phyloP scores from a whole-genome alignment of 2,329 filamentous ascomycete species.

The Colletotrichum australisinense region DNA sequence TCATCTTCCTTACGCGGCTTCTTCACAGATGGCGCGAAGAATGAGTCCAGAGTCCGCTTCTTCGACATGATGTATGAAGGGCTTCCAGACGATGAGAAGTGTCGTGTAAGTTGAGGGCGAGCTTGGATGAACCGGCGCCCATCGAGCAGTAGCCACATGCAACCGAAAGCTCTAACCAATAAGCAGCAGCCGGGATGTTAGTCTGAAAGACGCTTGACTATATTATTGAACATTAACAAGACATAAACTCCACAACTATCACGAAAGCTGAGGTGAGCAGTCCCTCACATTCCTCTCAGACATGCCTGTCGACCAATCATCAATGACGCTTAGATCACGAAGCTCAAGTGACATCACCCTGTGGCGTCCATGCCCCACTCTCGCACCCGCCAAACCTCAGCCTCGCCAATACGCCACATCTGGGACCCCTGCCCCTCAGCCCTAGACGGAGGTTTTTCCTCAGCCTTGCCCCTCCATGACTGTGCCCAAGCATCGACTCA shows the following conservation, averaged over 20 bases:
- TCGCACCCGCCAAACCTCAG: not conserved
- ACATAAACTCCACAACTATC: not conserved
- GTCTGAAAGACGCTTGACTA: not conserved
- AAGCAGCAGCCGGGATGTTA: not conserved
- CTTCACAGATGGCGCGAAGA: slow-evolving; percentile 68
- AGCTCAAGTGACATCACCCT: slow-evolving; percentile 23
- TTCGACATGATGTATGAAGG: slow-evolving; percentile 45
- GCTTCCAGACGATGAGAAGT: slow-evolving; percentile 6
- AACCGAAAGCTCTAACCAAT: not conserved
- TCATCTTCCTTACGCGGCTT: slow-evolving; percentile 46
- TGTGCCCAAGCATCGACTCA: slow-evolving; percentile 26
- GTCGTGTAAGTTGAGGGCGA: slow-evolving; percentile 12
- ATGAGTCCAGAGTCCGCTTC: slow-evolving; percentile 76
- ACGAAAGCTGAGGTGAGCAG: not conserved
- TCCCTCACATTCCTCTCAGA: not conserved
- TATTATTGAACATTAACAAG: not conserved
- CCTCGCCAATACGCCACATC: slow-evolving; percentile 19
- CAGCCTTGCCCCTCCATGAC: slow-evolving; percentile 42
- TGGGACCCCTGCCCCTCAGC: slow-evolving; percentile 21
- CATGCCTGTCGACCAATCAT: slow-evolving; percentile 22
- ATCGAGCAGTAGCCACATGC: slow-evolving; percentile 11
- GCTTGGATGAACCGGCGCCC: not conserved
- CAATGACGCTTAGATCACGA: slow-evolving; percentile 31
- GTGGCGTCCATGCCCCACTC: not conserved
- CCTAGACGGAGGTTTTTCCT: slow-evolving; percentile 39